These are phyloP conservation scores for Jackrogersella multiformis DNA, from an alignment of 495 filamentous ascomycete species.

Conservation along the genomic window DNA sequence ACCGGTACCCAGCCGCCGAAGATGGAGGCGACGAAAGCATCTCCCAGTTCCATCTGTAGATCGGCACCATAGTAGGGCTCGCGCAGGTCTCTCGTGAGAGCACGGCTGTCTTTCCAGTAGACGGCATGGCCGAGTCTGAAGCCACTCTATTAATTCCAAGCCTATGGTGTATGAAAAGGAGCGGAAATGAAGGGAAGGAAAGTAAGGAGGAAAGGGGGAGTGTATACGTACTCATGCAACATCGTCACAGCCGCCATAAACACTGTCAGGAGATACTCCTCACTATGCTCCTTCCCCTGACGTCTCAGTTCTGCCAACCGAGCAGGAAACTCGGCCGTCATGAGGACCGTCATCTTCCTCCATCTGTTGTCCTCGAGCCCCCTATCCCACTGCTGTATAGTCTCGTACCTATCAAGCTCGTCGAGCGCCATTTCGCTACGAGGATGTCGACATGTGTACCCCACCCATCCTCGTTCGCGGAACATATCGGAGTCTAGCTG, in stretches of 20 bases:
- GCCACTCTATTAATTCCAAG: constrained; percentile 8
- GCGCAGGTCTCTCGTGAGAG: constrained; percentile 43
- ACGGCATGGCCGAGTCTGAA: constrained; percentile 50
- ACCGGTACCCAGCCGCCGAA: constrained; percentile 54
- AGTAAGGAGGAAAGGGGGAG: too few relatives aligned
- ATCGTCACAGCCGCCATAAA: constrained; percentile 53
- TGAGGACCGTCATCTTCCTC: constrained; percentile 43
- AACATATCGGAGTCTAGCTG: constrained; percentile 50
- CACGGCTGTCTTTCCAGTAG: constrained; percentile 52
- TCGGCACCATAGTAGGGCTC: constrained; percentile 54
- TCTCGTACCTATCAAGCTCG: constrained; percentile 43
- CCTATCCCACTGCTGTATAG: constrained; percentile 43
- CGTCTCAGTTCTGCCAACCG: constrained; percentile 42
- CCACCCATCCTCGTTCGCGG: constrained; percentile 46
- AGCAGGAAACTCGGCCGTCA: constrained; percentile 48
- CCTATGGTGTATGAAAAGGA: not conserved
- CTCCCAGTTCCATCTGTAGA: constrained; percentile 55
- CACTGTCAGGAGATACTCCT: constrained; percentile 52
- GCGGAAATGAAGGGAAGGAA: too few relatives aligned
- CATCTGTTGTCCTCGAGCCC: constrained; percentile 12
- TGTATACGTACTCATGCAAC: constrained; percentile 50
- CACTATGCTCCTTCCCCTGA: constrained; percentile 41
- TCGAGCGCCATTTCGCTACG: constrained; percentile 31
- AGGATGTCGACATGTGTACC: constrained; percentile 52
- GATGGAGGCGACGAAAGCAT: constrained; percentile 50